Percentiles rank a stretch among this genome's conserved stretches.
phyloP scores from a whole-genome alignment of 257 asterid genomes.

The Nicotiana tomentosiformis region DNA sequence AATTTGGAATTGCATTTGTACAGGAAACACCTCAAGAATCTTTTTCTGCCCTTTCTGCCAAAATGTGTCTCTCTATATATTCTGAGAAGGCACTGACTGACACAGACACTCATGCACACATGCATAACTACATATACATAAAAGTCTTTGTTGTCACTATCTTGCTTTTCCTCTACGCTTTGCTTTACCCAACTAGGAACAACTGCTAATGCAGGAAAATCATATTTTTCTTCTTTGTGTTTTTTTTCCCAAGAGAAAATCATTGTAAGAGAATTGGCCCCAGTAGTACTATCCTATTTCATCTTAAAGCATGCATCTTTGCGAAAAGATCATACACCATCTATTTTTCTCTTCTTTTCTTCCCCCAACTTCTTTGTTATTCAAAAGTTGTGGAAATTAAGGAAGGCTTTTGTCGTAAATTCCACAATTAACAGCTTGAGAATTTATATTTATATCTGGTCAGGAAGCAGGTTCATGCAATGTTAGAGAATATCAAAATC shows the following conservation, averaged over 20 bases:
- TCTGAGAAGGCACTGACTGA: background rate
- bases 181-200: too few relatives aligned
- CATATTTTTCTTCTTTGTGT: background rate
- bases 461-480: too few relatives aligned
- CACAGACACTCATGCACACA: too few relatives aligned
- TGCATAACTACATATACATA: background rate
- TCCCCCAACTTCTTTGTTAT: background rate
- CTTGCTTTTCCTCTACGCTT: too few relatives aligned
- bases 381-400: background rate
- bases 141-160: too few relatives aligned
- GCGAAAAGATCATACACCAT: too few relatives aligned
- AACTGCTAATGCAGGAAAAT: too few relatives aligned
- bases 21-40: background rate
- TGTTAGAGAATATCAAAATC: too few relatives aligned
- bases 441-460: background rate
- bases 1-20: background rate
- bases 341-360: background rate
- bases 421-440: background rate
- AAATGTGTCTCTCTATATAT: background rate
- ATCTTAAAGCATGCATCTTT: too few relatives aligned
- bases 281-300: too few relatives aligned
- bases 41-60: background rate
- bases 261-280: too few relatives aligned
- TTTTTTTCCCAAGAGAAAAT: background rate
- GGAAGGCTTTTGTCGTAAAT: background rate